phyloP scores from a whole-genome alignment of 805 yeast genomes.

The Komagataella kurtzmanii region DNA sequence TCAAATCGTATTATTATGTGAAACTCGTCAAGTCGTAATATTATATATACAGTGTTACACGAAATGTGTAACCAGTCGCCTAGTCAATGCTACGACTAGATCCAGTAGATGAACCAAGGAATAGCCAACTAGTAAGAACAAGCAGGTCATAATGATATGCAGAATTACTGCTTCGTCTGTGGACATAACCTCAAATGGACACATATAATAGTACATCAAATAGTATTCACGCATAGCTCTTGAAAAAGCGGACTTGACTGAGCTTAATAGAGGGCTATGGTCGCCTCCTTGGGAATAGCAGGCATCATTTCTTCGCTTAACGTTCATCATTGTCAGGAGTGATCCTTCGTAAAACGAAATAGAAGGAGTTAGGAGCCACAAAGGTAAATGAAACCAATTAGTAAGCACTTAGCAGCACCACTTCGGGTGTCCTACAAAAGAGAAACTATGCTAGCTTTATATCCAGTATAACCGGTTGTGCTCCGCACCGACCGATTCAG shows the following conservation, averaged over 20 bases:
- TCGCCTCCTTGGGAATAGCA: neutral
- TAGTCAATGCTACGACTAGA: neutral
- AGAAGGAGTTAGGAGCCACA: neutral
- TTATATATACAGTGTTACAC: neutral
- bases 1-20: neutral
- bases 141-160: neutral
- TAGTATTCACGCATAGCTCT: neutral
- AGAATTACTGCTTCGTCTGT: constrained; percentile 1
- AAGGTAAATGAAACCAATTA: neutral
- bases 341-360: neutral
- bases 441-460: neutral
- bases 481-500: neutral
- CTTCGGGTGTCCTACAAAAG: neutral
- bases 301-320: neutral
- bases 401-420: neutral
- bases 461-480: neutral
- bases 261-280: neutral
- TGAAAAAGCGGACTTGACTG: neutral
- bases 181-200: constrained; percentile 3
- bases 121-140: neutral
- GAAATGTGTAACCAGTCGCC: neutral
- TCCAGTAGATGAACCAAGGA: neutral
- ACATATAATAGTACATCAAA: constrained; percentile 1
- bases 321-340: neutral
- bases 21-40: neutral